Conservation (phyloP, 768 basidiomycete species). For the Mycena pura region DNA sequence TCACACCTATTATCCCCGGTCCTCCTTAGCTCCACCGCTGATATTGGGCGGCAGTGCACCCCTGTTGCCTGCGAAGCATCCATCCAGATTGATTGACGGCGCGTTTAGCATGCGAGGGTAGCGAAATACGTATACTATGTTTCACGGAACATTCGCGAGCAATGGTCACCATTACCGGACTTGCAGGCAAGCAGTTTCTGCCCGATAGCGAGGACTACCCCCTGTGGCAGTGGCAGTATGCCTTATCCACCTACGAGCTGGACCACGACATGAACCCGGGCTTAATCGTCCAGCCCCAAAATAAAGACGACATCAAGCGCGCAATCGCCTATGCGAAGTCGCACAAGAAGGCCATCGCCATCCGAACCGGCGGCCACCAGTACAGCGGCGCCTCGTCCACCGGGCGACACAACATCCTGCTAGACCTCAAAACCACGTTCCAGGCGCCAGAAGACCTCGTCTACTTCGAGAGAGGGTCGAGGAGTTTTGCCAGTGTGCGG, state of each 20-base stretch:
- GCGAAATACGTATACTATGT: too few species aligned
- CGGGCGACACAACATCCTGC: background rate
- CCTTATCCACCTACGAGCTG: background rate
- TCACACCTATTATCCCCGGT: too few species aligned
- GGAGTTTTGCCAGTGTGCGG: slow-evolving; percentile 1
- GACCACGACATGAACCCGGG: slow-evolving; percentile 12
- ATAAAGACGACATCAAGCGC: slow-evolving; percentile 9
- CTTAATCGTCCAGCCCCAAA: slow-evolving; percentile 8
- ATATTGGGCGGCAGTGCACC: too few species aligned
- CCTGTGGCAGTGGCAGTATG: slow-evolving; percentile 8
- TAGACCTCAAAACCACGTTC: slow-evolving; percentile 13
- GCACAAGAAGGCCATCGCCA: slow-evolving; percentile 6
- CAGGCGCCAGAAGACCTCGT: slow-evolving; percentile 5
- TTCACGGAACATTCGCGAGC: too few species aligned
- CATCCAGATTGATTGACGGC: too few species aligned
- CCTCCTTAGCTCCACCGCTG: too few species aligned
- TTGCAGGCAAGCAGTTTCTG: slow-evolving; percentile 6
- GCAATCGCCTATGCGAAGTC: slow-evolving; percentile 8
- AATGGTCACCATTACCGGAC: slow-evolving; percentile 5
- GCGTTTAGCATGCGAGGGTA: too few species aligned
- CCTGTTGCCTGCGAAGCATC: too few species aligned
- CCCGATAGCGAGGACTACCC: background rate
- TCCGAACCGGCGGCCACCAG: slow-evolving; percentile 20
- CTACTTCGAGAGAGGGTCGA: background rate
- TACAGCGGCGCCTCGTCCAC: slow-evolving; percentile 22